Percentiles rank a stretch among this genome's conserved stretches.
phyloP scores from a whole-genome alignment of 2,329 filamentous ascomycete genomes.

The Phyllosticta capitalensis region DNA sequence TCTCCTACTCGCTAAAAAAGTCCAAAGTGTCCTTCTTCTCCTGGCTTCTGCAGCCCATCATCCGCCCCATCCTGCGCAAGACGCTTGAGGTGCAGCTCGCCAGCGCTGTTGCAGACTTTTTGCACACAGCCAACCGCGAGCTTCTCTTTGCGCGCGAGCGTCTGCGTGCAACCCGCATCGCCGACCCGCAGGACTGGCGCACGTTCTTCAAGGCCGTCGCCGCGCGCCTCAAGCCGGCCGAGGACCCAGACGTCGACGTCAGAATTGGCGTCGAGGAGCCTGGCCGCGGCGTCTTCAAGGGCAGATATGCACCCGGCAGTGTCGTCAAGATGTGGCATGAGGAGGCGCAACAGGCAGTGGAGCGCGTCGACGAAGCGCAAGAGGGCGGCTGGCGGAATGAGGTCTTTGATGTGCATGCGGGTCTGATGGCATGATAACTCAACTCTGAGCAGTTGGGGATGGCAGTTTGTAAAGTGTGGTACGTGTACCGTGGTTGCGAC shows the following conservation, averaged over 20 bases:
- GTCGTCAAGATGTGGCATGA: conserved; percentile 84
- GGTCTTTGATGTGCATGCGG: conserved; percentile 55
- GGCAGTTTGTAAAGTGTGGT: too few relatives aligned
- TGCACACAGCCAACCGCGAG: conserved; percentile 72
- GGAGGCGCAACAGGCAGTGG: conserved; percentile 59
- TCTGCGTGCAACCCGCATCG: conserved; percentile 74
- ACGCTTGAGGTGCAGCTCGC: conserved; percentile 72
- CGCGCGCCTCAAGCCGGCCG: conserved; percentile 61
- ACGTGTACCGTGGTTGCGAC: too few relatives aligned
- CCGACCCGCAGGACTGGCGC: conserved; percentile 65
- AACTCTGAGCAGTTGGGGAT: too few relatives aligned
- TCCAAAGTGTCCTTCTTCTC: conserved; percentile 68
- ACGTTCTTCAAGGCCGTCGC: conserved; percentile 77
- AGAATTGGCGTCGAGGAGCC: conserved; percentile 59
- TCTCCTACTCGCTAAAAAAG: conserved; percentile 66
- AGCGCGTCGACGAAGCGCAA: conserved; percentile 66
- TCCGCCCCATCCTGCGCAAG: conserved; percentile 71
- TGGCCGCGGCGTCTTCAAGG: conserved; percentile 61
- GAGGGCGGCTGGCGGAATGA: conserved; percentile 72
- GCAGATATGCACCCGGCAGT: conserved; percentile 80
- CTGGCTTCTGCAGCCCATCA: conserved; percentile 75
- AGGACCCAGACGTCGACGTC: conserved; percentile 68
- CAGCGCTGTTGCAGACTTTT: conserved; percentile 56
- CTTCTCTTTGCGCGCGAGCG: conserved; percentile 79
- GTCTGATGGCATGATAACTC: conserved; percentile 18